A percentile compares a stretch with the other conserved stretches of the same genome.
These are phyloP conservation scores for Sarocladium kiliense DNA, from an alignment of 2,329 filamentous ascomycete genomes.

Conservation along the genomic window DNA sequence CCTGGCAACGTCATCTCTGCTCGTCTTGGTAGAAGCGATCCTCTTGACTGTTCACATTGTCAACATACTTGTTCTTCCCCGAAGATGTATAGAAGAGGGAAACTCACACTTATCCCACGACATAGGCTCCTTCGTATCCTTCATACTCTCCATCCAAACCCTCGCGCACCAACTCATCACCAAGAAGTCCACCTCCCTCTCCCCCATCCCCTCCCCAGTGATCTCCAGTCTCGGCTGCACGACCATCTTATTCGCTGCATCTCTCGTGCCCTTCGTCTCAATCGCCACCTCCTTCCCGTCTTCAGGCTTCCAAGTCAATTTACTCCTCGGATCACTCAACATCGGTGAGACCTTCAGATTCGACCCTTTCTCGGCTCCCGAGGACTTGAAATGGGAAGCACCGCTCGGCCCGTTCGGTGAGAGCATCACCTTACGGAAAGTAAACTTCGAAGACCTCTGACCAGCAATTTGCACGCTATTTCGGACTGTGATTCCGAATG, in stretches of 20 bases:
- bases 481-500: not conserved
- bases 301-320: not conserved
- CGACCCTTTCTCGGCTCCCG: not conserved
- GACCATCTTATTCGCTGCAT: not conserved
- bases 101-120: constrained; percentile 11
- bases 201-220: not conserved
- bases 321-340: not conserved
- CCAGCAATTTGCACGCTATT: not conserved
- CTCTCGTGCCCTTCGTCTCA: constrained; percentile 7
- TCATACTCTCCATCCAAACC: constrained; percentile 8
- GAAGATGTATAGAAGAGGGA: not conserved
- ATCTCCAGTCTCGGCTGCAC: constrained; percentile 9
- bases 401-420: not conserved
- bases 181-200: constrained; percentile 10
- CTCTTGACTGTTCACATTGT: not conserved
- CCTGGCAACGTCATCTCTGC: not conserved
- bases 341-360: not conserved
- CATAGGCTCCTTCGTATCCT: constrained; percentile 11
- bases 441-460: not conserved
- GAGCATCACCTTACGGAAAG: not conserved
- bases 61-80: not conserved
- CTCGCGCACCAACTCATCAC: constrained; percentile 9
- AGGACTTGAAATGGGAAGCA: not conserved
- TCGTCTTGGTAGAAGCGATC: not conserved
- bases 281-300: constrained; percentile 3